Percentiles rank a stretch among this genome's conserved stretches.
phyloP scores from a whole-genome alignment of 1,284 basidiomycete genomes.

The Violaceomyces palustris region DNA sequence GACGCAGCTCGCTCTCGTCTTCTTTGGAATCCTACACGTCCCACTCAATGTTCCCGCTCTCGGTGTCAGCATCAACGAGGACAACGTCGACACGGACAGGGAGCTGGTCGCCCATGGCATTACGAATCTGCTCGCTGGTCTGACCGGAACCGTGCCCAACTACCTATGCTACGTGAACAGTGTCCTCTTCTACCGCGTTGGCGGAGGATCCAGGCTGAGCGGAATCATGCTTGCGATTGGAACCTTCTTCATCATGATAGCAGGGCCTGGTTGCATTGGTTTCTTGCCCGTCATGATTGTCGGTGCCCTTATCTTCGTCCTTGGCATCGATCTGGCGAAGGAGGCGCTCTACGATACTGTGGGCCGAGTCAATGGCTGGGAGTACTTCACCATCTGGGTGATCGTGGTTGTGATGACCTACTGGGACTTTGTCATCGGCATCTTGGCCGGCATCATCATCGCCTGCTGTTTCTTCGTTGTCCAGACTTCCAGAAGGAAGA shows the following conservation, averaged over 20 bases:
- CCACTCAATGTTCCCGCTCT: constrained; percentile 69
- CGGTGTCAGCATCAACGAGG: constrained; percentile 85
- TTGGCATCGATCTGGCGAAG: constrained; percentile 89
- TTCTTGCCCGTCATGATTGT: constrained; percentile 54
- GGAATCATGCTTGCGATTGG: constrained; percentile 78
- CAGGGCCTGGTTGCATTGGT: constrained; percentile 64
- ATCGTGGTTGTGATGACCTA: constrained; percentile 68
- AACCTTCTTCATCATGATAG: constrained; percentile 68
- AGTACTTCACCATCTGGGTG: constrained; percentile 59
- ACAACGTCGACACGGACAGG: constrained; percentile 82
- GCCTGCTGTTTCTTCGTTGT: constrained; percentile 95
- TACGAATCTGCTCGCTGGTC: constrained; percentile 78
- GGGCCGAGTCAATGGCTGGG: constrained; percentile 63
- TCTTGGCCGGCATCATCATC: constrained; percentile 83
- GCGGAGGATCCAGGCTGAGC: constrained; percentile 76
- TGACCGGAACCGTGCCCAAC: constrained; percentile 68
- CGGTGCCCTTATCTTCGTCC: constrained; percentile 85
- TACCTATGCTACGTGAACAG: constrained; percentile 56
- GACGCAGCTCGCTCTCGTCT: constrained; percentile 60
- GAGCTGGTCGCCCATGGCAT: constrained; percentile 90
- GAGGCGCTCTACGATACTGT: constrained; percentile 92
- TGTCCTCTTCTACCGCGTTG: constrained; percentile 76
- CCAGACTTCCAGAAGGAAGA: constrained; percentile 70
- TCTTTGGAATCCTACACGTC: constrained; percentile 90
- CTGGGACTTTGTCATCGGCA: constrained; percentile 76